These are phyloP conservation scores for Talaromyces ruber DNA, from an alignment of 495 filamentous ascomycete genomes.

Conservation along the genomic window DNA sequence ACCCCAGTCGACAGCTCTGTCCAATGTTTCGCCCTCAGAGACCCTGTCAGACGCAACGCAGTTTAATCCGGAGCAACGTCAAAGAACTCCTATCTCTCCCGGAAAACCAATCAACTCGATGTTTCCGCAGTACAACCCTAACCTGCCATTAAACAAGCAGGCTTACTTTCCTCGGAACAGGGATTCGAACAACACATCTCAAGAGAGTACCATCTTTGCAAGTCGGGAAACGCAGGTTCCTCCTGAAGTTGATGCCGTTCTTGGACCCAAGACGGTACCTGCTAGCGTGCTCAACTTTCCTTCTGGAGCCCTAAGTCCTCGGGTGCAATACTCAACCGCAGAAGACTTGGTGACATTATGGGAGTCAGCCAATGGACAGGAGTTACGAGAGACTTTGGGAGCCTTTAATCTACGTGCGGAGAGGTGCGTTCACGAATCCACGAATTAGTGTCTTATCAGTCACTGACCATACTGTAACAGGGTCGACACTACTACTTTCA, in stretches of 20 bases:
- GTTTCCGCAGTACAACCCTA: conserved; percentile 74
- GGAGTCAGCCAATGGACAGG: conserved; percentile 48
- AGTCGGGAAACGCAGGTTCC: neutral
- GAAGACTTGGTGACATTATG: conserved; percentile 41
- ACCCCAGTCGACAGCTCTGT: conserved; percentile 14
- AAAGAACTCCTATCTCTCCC: conserved; percentile 19
- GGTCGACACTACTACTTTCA: conserved; percentile 27
- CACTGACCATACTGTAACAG: conserved; percentile 16
- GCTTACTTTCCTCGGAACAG: conserved; percentile 50
- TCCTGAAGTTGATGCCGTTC: conserved; percentile 27
- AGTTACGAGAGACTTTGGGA: conserved; percentile 23
- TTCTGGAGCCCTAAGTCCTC: conserved; percentile 22
- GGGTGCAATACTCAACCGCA: conserved; percentile 29
- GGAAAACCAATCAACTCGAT: conserved; percentile 54
- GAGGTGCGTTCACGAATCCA: conserved; percentile 22
- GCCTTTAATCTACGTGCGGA: conserved; percentile 37
- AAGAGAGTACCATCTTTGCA: neutral
- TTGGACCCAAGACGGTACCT: conserved; percentile 38
- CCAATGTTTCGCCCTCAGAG: conserved; percentile 16
- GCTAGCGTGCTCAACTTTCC: conserved; percentile 40
- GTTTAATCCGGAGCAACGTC: conserved; percentile 12
- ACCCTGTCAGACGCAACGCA: conserved; percentile 34
- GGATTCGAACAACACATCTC: conserved; percentile 33
- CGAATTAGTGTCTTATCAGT: neutral
- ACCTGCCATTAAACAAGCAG: conserved; percentile 59